Evolutionary conservation across 164 flowering plant genomes (phyloP), one percentile per base, ranked within the genome.

Genomic region (Sedum album): DNA sequence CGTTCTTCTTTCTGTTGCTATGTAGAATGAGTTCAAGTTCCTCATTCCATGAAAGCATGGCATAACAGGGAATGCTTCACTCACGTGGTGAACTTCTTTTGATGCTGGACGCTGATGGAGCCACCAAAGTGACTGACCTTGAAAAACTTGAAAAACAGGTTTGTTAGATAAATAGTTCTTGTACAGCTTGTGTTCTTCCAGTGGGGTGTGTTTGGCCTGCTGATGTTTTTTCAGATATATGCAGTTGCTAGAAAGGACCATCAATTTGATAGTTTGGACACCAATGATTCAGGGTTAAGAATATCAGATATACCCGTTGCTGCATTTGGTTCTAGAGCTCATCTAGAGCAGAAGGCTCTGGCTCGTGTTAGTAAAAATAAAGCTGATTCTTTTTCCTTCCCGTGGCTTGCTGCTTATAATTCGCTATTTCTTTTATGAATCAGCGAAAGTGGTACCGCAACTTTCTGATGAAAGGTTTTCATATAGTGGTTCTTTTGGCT

Each of bases 101-200:
- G 30, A 91, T 94, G 99, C 84, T 94, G 70, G 99, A 94, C 82
- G 99, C 99, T 81, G 97, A 94, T 90, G 97, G 99, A 3, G 99
- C 99, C 64, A 94, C 99, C 55, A 89, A 90, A 79, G 81, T 94
- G 76, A 69, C 77, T 72, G 99, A 91, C 81, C 79, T 91, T 2
- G 96, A 90, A 71, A 94, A 91, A 75, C 95, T 94, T 74, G 97
- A 91, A 83, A 76, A 72, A 61, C 86, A 94, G 96, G 97, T 94
- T 66, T 66, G 77, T 79, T 35, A 3, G 38, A 35, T 35, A 35
- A 35, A n/a, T n/a, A n/a, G n/a, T 36, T 4, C 10, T 41, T 41
- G 46, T 7, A 41, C 6, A 36, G 8, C 39, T 36, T 41, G 46
- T 41, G 1, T 41, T 41, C 1, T 41, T 41, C 10, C 46, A 41